Conservation (phyloP, 345 rosid species). For the Eucalyptus cloeziana region DNA sequence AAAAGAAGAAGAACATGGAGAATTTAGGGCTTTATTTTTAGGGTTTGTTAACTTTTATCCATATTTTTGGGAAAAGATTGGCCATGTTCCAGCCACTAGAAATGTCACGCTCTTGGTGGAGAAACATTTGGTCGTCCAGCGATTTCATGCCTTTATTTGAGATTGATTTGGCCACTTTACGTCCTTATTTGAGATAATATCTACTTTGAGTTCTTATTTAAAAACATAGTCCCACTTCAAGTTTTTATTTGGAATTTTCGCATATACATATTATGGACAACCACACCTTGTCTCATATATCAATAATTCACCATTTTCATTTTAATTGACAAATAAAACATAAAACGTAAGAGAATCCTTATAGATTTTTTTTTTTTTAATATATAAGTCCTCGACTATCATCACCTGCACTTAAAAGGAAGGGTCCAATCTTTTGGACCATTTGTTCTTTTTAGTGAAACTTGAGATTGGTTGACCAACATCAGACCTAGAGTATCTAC, state of each 20-base stretch:
- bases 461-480: neutral
- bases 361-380: too few relatives aligned
- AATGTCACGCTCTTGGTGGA: fast-evolving
- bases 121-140: fast-evolving
- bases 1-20: neutral
- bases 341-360: neutral
- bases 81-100: fast-evolving
- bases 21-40: neutral
- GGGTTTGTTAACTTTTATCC: neutral
- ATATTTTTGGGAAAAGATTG: neutral
- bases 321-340: neutral
- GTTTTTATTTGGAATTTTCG: too few relatives aligned
- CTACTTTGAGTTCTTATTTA: too few relatives aligned
- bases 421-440: neutral
- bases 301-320: neutral
- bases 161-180: too few relatives aligned
- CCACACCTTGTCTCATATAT: neutral
- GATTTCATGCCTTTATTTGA: neutral
- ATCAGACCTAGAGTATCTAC: neutral
- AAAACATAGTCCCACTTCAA: too few relatives aligned
- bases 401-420: neutral
- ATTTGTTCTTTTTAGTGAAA: neutral
- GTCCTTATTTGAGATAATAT: neutral
- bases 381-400: neutral
- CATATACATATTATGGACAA: too few relatives aligned